phyloP scores from a whole-genome alignment of 345 rosid species.

The Camelina laxa region DNA sequence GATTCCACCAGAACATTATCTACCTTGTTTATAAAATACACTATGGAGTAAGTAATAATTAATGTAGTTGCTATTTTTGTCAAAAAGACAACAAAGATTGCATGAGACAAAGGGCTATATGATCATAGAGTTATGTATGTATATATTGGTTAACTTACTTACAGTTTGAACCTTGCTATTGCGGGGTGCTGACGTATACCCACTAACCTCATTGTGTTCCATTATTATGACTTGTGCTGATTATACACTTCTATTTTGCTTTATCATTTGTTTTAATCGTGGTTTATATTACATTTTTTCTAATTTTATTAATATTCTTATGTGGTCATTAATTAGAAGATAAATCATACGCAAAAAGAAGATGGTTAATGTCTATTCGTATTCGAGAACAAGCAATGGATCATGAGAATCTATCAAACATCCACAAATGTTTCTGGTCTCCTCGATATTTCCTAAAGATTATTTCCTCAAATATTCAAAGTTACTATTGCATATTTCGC shows the following conservation, averaged over 20 bases:
- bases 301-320: background rate
- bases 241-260: constrained; percentile 19
- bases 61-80: constrained; percentile 8
- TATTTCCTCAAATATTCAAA: background rate
- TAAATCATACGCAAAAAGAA: constrained; percentile 14
- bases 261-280: background rate
- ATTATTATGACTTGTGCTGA: constrained; percentile 32
- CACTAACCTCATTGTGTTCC: constrained; percentile 36
- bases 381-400: constrained; percentile 26
- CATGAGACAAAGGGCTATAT: constrained; percentile 12
- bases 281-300: background rate
- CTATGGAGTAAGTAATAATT: background rate
- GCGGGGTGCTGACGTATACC: constrained; percentile 36
- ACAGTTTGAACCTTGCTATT: background rate
- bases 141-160: background rate
- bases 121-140: background rate
- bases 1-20: background rate
- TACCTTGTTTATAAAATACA: background rate
- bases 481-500: background rate
- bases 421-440: constrained; percentile 25
- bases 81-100: constrained; percentile 17
- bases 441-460: background rate
- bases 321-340: background rate
- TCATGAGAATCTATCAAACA: constrained; percentile 33
- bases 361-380: constrained; percentile 22